Base-by-base conservation (phyloP, 352 stramenopile genomes). In the Elongisporangium senticosum region DNA sequence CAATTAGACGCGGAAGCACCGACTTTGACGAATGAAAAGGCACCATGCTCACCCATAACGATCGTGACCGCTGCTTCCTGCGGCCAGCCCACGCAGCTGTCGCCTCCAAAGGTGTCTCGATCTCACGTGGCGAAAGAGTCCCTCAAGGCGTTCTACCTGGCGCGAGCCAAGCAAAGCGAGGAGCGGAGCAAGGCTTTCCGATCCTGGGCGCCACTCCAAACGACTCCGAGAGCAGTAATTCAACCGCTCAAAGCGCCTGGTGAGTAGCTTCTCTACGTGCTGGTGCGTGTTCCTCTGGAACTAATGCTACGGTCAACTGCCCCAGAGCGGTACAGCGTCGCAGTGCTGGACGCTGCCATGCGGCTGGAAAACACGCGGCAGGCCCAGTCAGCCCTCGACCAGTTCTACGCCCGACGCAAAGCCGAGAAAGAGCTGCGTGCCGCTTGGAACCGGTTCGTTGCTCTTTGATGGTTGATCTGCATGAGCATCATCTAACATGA, bases 121-220 rank as follows among this genome's bases (percentile, higher is more conserved):
- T 43, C 33, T 43, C 33, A 17, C 33, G 4, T 43, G 33, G 33
- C 33, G 13, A 43, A 39, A 17, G 15, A 89, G 76, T 59, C 65
- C 13, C 62, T 89, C 13, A 73, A 71, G 28, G 68, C 69, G 7
- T 89, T 87, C 54, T 89, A 89, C 53, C 61, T 87, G 10, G 58
- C 58, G 1, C 64, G 76, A 26, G 79, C 79, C 4, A 79, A 77
- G 49, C 64, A 72, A 53, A 86, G 72, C 28, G 79, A 87, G 51
- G 70, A 59, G 4, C 74, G 69, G 20, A 72, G 74, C 64, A 86
- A 79, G 58, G 61, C 64, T 15, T 69, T 75, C 37, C 33, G 33
- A 24, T 66, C 8, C 55, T 69, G 7, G 23, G 55, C 2, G 33
- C 69, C 2, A 17, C 63, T 7, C 19, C 62, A 57, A 1, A 39